Percentiles rank a stretch among this genome's conserved stretches.
These are phyloP conservation scores for Pythium sukuiense DNA, from an alignment of 352 stramenopile genomes.

Conservation along the genomic window DNA sequence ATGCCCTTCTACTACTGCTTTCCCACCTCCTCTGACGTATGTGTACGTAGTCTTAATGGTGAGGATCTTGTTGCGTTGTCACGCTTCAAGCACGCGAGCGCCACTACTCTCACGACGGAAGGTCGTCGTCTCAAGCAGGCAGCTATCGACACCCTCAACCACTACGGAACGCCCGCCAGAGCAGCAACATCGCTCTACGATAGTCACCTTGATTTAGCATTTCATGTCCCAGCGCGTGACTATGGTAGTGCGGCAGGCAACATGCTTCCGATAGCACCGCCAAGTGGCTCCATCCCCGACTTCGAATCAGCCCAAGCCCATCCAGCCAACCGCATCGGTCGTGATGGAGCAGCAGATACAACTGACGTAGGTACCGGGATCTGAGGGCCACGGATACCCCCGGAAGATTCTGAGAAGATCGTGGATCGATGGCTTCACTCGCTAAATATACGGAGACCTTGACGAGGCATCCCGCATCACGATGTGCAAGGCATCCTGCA, in stretches of 20 bases:
- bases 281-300: background rate
- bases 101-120: conserved; percentile 59
- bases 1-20: no score
- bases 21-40: no score
- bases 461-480: background rate
- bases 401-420: conserved; percentile 2
- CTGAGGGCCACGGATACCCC: background rate
- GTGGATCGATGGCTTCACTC: background rate
- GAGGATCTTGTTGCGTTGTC: conserved; percentile 51
- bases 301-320: background rate
- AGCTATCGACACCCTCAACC: conserved; percentile 47
- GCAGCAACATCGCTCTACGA: background rate
- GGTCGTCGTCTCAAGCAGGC: conserved; percentile 60
- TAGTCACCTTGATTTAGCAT: background rate
- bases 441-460: background rate
- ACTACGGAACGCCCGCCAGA: conserved; percentile 14
- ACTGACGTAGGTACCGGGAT: background rate
- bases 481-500: background rate
- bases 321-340: background rate
- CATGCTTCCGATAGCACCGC: background rate
- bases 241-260: background rate
- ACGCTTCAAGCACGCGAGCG: conserved; percentile 64
- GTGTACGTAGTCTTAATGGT: conserved; percentile 37
- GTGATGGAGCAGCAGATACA: background rate
- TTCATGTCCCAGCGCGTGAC: background rate